Evolutionary conservation across 805 yeast genomes (phyloP).

Genomic region (Barnettozyma populi): DNA sequence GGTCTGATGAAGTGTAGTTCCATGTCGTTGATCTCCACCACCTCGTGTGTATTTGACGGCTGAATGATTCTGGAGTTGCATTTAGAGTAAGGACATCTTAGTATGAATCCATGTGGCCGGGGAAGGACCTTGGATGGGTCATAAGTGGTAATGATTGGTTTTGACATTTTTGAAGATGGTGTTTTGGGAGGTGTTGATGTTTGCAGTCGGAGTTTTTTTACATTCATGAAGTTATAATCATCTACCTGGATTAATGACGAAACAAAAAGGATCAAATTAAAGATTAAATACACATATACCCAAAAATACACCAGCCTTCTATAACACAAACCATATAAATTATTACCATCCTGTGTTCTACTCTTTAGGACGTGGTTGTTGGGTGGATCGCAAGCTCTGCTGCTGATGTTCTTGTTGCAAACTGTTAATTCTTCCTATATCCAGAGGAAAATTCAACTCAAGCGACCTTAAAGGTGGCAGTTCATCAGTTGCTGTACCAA

Average conservation of each 20-base stretch:
- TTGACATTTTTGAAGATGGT: not conserved
- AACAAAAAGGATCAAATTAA: not conserved
- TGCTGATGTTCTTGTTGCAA: constrained; percentile 9
- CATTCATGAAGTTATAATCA: too few relatives aligned
- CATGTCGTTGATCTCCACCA: not conserved
- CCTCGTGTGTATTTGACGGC: constrained; percentile 2
- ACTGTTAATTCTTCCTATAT: constrained; percentile 3
- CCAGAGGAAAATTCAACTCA: constrained; percentile 24
- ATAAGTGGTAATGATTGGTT: not conserved
- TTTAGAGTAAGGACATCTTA: constrained; percentile 23
- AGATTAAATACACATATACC: not conserved
- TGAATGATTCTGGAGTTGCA: constrained; percentile 23
- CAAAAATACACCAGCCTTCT: not conserved
- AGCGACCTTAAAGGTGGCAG: constrained; percentile 26
- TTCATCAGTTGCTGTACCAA: constrained; percentile 13
- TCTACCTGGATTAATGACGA: too few relatives aligned
- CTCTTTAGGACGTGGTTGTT: not conserved
- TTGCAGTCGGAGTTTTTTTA: not conserved
- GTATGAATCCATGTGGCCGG: not conserved
- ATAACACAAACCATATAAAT: not conserved
- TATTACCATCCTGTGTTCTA: not conserved
- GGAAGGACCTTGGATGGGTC: not conserved
- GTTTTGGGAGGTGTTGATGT: not conserved
- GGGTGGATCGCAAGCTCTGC: constrained; percentile 1
- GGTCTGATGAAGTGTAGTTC: constrained; percentile 6